Evolutionary conservation across 176 grass and related monocot species (phyloP).

Genomic region (Pontederia crassipes): DNA sequence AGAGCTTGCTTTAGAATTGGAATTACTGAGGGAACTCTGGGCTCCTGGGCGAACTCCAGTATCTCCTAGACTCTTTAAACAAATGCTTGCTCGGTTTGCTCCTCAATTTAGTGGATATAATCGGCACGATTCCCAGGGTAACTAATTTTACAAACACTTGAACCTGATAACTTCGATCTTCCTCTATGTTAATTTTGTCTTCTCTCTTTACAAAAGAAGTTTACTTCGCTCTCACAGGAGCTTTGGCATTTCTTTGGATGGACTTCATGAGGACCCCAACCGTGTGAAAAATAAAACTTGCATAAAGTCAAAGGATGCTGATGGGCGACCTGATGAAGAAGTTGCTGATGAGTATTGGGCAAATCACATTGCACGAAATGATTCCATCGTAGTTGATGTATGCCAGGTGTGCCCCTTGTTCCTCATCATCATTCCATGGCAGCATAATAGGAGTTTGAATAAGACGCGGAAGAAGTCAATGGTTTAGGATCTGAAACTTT

Average conservation of each 20-base stretch:
- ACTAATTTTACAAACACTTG: not conserved
- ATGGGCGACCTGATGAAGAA: slow-evolving; percentile 95
- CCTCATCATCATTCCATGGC: too few species aligned
- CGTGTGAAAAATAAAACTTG: slow-evolving; percentile 92
- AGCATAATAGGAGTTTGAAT: too few species aligned
- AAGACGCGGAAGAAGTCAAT: too few species aligned
- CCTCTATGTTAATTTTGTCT: slow-evolving; percentile 4
- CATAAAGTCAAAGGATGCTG: slow-evolving; percentile 77
- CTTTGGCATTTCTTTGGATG: slow-evolving; percentile 96
- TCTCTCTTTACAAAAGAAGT: slow-evolving; percentile 10
- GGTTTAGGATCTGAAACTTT: too few species aligned
- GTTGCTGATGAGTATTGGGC: slow-evolving; percentile 95
- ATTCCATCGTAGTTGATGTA: slow-evolving; percentile 99
- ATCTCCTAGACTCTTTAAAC: slow-evolving; percentile 88
- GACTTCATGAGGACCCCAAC: slow-evolving; percentile 96
- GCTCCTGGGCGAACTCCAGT: slow-evolving; percentile 74
- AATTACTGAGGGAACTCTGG: slow-evolving; percentile 91
- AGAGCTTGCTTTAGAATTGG: slow-evolving; percentile 97
- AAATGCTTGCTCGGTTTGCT: slow-evolving; percentile 85
- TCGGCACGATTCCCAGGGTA: slow-evolving; percentile 94
- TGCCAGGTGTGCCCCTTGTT: slow-evolving; percentile 47
- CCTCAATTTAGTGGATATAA: slow-evolving; percentile 98
- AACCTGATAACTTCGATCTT: not conserved
- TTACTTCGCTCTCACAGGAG: slow-evolving; percentile 36
- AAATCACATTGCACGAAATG: slow-evolving; percentile 94